phyloP scores from a whole-genome alignment of 2,329 filamentous ascomycete genomes.

The Fusarium begoniae region DNA sequence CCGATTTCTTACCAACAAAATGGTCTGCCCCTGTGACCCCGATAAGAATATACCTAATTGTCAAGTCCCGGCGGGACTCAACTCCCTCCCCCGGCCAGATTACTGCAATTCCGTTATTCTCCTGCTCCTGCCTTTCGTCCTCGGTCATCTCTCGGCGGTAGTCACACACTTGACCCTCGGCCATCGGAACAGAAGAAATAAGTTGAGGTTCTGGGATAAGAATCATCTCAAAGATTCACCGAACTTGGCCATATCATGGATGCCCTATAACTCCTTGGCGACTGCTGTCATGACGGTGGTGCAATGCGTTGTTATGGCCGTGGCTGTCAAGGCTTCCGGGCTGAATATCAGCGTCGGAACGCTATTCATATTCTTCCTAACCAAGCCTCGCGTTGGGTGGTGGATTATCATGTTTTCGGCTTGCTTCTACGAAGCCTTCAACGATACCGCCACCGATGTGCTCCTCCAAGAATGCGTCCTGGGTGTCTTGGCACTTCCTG shows the following conservation, averaged over 20 bases:
- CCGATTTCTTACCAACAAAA: neutral
- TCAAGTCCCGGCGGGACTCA: neutral
- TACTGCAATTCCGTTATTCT: neutral
- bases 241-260: neutral
- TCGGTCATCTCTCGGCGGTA: neutral
- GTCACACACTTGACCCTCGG: neutral
- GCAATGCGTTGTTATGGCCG: neutral
- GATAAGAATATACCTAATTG: neutral
- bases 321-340: neutral
- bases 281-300: neutral
- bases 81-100: neutral
- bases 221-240: neutral
- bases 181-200: neutral
- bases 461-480: neutral
- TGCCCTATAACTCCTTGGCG: neutral
- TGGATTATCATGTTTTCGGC: neutral
- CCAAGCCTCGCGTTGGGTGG: neutral
- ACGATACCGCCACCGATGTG: neutral
- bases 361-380: neutral
- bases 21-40: neutral
- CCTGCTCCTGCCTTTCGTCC: neutral
- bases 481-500: neutral
- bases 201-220: neutral
- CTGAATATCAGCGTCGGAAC: neutral
- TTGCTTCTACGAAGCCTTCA: neutral